phyloP scores from a whole-genome alignment of 306 rosid genomes.

The apple (Malus domestica) region DNA sequence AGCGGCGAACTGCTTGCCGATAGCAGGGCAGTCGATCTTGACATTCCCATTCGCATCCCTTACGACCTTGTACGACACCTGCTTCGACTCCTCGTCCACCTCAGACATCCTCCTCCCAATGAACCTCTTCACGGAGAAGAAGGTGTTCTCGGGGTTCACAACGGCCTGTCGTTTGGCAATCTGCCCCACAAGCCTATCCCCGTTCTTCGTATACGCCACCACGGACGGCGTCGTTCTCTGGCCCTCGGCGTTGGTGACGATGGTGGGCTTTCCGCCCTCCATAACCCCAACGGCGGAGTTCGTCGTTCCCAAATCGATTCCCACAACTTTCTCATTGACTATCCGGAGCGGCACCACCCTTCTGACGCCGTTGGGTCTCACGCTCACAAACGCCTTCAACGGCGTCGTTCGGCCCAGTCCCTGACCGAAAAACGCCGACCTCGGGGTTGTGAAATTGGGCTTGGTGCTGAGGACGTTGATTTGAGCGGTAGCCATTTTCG shows the following conservation, averaged over 20 bases:
- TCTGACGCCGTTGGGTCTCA: not conserved
- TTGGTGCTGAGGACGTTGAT: not conserved
- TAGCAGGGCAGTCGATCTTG: constrained; percentile 60
- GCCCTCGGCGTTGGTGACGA: constrained; percentile 7
- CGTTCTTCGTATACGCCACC: constrained; percentile 59
- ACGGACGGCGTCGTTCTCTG: constrained; percentile 31
- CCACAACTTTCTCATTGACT: constrained; percentile 12
- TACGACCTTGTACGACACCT: constrained; percentile 56
- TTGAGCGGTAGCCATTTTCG: constrained; percentile 1
- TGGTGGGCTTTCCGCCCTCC: constrained; percentile 12
- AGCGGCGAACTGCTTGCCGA: constrained; percentile 58
- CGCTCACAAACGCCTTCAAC: not conserved
- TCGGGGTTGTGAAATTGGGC: constrained; percentile 4
- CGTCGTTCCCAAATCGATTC: constrained; percentile 16
- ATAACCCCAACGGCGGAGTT: constrained; percentile 11
- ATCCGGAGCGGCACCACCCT: not conserved
- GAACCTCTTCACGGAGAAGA: constrained; percentile 64
- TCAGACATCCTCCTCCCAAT: constrained; percentile 64
- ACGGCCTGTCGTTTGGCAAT: constrained; percentile 71
- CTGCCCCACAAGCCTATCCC: constrained; percentile 62
- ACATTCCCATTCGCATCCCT: constrained; percentile 63
- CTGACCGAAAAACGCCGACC: not conserved
- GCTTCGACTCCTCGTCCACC: constrained; percentile 66
- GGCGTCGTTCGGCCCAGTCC: not conserved
- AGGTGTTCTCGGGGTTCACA: constrained; percentile 60